Conservation (phyloP, 345 rosid species). For the Eucalyptus cloeziana region DNA sequence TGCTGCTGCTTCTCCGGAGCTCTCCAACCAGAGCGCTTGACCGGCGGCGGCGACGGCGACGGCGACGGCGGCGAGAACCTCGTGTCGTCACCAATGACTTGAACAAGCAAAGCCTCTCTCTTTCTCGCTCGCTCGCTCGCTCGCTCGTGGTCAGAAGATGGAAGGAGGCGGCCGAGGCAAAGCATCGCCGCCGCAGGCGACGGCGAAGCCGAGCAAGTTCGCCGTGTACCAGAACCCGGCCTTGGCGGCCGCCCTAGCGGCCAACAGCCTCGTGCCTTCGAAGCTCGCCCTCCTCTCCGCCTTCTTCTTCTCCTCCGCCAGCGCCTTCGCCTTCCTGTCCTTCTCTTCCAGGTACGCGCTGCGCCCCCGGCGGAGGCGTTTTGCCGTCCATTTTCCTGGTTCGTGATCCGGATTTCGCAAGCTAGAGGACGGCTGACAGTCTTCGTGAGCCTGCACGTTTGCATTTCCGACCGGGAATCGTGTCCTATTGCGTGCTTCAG, state of each 20-base stretch:
- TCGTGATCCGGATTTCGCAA: neutral
- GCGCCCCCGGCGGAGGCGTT: neutral
- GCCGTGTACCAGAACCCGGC: slow-evolving; percentile 72
- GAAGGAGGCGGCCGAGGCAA: neutral
- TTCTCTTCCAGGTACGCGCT: slow-evolving; percentile 33
- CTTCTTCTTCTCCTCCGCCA: slow-evolving; percentile 48
- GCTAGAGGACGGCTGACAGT: neutral
- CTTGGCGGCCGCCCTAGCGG: slow-evolving; percentile 66
- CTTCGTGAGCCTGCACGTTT: neutral
- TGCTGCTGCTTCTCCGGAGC: neutral
- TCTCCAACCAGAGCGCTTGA: neutral
- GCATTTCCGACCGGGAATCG: neutral
- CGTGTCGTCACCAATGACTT: neutral
- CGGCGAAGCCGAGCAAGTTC: slow-evolving; percentile 44
- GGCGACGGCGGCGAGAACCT: neutral
- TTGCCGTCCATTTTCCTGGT: neutral
- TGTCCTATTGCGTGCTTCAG: neutral
- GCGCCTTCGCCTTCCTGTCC: slow-evolving; percentile 48
- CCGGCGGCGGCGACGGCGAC: neutral
- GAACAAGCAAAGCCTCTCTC: neutral
- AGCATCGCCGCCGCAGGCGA: slow-evolving; percentile 15
- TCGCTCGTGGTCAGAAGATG: neutral
- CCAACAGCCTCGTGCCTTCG: slow-evolving; percentile 66
- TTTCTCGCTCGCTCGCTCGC: neutral
- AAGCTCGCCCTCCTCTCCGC: slow-evolving; percentile 37